Percentiles rank a stretch among this genome's conserved stretches.
These are phyloP conservation scores for Xerocomus nothofagi DNA, from an alignment of 1,284 basidiomycete species.

Conservation along the genomic window DNA sequence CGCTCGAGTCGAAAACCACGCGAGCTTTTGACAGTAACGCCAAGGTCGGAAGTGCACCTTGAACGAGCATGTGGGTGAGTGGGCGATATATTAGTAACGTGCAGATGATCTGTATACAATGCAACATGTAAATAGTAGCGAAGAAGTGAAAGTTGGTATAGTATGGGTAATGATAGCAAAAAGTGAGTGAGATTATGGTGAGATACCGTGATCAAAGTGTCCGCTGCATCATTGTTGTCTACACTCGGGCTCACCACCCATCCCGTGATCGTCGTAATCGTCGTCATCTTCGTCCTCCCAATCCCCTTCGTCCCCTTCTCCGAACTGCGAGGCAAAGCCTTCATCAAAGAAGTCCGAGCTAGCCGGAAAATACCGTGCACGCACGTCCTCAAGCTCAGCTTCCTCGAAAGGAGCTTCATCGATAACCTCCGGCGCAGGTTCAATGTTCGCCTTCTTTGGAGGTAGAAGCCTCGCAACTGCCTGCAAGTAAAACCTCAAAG, in stretches of 20 bases:
- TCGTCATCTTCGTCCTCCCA: constrained; percentile 65
- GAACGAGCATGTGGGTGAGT: constrained; percentile 6
- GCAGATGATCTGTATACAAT: constrained; percentile 31
- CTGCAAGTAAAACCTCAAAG: constrained; percentile 38
- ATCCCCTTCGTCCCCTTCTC: constrained; percentile 66
- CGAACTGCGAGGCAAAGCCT: constrained; percentile 67
- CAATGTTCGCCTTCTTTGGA: constrained; percentile 69
- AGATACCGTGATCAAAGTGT: constrained; percentile 10
- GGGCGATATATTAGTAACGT: constrained; percentile 23
- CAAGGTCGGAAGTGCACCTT: constrained; percentile 35
- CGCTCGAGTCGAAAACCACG: constrained; percentile 52
- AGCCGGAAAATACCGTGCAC: constrained; percentile 70
- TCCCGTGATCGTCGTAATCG: constrained; percentile 46
- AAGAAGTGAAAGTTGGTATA: constrained; percentile 13
- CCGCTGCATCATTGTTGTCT: constrained; percentile 51
- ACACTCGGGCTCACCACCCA: constrained; percentile 60
- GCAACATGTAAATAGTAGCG: constrained; percentile 25
- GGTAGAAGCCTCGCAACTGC: constrained; percentile 66
- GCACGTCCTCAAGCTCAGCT: constrained; percentile 75
- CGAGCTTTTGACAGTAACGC: constrained; percentile 42
- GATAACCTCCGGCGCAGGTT: constrained; percentile 68
- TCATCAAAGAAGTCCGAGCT: constrained; percentile 72
- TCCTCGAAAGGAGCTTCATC: constrained; percentile 74
- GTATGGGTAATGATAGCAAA: constrained; percentile 17
- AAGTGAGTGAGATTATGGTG: constrained; percentile 12